Base-by-base conservation (phyloP, 768 basidiomycete genomes). In the Amanita pseudoporphyria region DNA sequence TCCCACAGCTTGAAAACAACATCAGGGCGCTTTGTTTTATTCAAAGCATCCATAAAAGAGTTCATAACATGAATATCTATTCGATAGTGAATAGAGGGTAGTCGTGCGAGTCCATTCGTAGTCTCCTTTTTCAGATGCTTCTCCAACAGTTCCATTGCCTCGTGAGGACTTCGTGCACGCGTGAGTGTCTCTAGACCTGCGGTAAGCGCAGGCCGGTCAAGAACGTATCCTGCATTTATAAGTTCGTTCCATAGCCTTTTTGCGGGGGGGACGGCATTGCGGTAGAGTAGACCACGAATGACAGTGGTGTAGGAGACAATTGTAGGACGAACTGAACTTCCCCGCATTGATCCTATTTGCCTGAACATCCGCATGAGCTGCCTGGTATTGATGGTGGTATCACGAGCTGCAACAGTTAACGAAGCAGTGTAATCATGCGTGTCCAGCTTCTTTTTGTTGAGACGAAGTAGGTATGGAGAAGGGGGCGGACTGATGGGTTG, bases 1-100 rank as follows among this genome's bases (percentile, higher is more conserved):
- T 82, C 79, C 83, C 85, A 91, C 1, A 89, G 57, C 37, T 65
- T 65, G 60, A 86, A 82, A 3, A 82, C 72, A 6, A 74, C 65
- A 55, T 86, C 84, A 0, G 83, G 82, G 3, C 84, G 76, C 26
- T 70, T 65, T 16, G 71, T 69, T 18, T 69, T 70, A 21, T 70
- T 68, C 36, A 89, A 68, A 0, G 73, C 54, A 9, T 62, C 59
- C 60, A 82, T 67, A 56, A 81, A 72, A 16, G 66, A 60, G 54
- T 76, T 76, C 39, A 72, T 60, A 0, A 58, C 56, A 21, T 60
- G 55, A 9, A 63, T 57, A 24, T 61, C 63, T 10, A 65, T 45
- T 21, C 33, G 32, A 14, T 58, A 51, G 28, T 41, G 59, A 21
- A 16, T 35, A 6, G n/a, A 24, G 41, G 26, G 41, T 16, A 7